Conservation (phyloP, 2,329 filamentous ascomycete genomes). For the Ramularia collo-cygni region DNA sequence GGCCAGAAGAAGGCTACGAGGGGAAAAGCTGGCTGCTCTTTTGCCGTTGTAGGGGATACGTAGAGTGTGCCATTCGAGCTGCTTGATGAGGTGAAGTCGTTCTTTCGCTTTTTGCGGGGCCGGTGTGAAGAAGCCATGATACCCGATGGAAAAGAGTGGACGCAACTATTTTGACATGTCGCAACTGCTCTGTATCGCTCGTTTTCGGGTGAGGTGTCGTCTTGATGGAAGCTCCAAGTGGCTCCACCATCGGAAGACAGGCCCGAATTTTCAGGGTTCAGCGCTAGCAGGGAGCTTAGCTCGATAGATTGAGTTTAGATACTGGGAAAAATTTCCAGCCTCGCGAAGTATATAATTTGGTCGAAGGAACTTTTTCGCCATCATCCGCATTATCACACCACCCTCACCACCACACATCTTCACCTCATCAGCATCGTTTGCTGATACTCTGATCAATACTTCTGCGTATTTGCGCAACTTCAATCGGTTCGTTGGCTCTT, state of each 20-base stretch:
- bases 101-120: constrained; percentile 38
- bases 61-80: constrained; percentile 38
- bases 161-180: constrained; percentile 10
- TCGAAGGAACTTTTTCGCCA: constrained; percentile 2
- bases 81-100: constrained; percentile 31
- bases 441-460: constrained; percentile 2
- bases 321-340: no score
- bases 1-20: constrained; percentile 94
- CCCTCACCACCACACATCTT: constrained; percentile 1
- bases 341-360: no score
- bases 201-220: constrained; percentile 2
- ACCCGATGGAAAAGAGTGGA: neutral
- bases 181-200: neutral
- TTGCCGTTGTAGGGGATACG: constrained; percentile 39
- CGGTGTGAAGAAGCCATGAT: constrained; percentile 24
- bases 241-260: no score
- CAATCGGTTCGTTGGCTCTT: constrained; percentile 24
- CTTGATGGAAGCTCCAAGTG: no score
- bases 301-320: no score
- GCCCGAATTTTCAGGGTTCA: neutral
- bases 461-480: constrained; percentile 2
- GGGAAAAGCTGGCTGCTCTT: constrained; percentile 67
- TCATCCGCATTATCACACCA: constrained; percentile 4
- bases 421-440: constrained; percentile 5
- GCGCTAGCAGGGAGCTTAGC: constrained; percentile 4